Conservation (phyloP, 2,329 filamentous ascomycete genomes). For the Polychaeton citri region DNA sequence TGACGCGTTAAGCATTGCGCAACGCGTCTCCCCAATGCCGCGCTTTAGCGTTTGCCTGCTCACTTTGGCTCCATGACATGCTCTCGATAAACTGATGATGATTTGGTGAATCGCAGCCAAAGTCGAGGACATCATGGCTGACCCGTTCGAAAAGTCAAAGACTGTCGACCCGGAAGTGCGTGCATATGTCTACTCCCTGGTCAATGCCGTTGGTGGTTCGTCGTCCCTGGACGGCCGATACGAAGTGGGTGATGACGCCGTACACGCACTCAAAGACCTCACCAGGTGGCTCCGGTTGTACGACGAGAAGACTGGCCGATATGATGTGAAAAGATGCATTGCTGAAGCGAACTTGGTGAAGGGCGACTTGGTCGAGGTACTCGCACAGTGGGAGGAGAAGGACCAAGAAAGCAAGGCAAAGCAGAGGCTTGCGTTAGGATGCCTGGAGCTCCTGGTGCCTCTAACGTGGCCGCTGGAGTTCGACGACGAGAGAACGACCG, state of each 20-base stretch:
- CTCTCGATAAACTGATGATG: neutral
- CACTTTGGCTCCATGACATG: neutral
- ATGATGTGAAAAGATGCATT: conserved; percentile 88
- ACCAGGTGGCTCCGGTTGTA: conserved; percentile 82
- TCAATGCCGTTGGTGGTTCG: conserved; percentile 58
- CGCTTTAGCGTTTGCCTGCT: neutral
- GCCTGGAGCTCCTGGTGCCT: conserved; percentile 79
- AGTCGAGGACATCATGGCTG: conserved; percentile 1
- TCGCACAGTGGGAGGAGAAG: conserved; percentile 67
- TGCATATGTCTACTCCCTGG: conserved; percentile 83
- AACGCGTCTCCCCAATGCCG: neutral
- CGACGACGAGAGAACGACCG: conserved; percentile 66
- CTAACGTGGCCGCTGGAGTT: conserved; percentile 88
- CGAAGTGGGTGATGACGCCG: conserved; percentile 79
- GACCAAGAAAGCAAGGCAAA: conserved; percentile 60
- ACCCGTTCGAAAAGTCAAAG: conserved; percentile 16
- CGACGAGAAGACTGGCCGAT: conserved; percentile 70
- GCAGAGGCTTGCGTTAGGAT: conserved; percentile 67
- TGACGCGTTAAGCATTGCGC: neutral
- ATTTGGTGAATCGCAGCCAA: neutral
- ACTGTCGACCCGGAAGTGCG: conserved; percentile 80
- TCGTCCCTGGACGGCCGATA: conserved; percentile 40
- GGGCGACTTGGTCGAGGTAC: conserved; percentile 78
- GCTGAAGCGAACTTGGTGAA: conserved; percentile 85
- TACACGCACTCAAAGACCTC: conserved; percentile 83